Base-by-base conservation (phyloP, 2,329 filamentous ascomycete genomes). In the Bimuria novae-zelandiae region DNA sequence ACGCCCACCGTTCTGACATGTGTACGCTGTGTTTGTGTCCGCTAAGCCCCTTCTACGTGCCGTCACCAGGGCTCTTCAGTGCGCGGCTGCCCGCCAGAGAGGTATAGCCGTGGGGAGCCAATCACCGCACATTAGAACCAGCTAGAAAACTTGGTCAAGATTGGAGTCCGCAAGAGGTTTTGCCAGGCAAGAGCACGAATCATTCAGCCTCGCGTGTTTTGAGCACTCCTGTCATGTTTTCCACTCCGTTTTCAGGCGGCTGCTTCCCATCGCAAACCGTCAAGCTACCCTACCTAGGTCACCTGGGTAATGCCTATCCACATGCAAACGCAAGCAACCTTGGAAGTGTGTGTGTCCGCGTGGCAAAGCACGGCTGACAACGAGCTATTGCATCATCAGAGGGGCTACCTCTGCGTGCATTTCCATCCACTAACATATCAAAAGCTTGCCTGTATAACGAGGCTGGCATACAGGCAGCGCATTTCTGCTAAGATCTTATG, bases 101-200 rank as follows among this genome's bases (percentile, higher is more conserved):
- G n/a, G 14, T n/a, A 45, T 52, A 42, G 52, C 55, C 55, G 57
- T 52, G 57, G 57, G 47, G 49, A 50, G 57, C 70, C 68, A 70
- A 70, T 69, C 68, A 68, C 48, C 46, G 49, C 51, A 5, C 39
- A 52, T 44, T 67, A 56, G 67, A 71, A 70, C 60, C 60, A 62
- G 62, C 67, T 69, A 67, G 67, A 71, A 70, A 65, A 61, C 64
- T 59, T 63, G 63, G 57, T 55, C 54, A 36, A 35, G 45, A 33
- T 33, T 32, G 2, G 12, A 45, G 29, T 8, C 29, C 42, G 30
- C 22, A 45, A 25, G 22, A 30, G 25, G 27, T 21, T n/a, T n/a
- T 19, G 14, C 25, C 25, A 43, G 42, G 12, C 29, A 19, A n/a
- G 19, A 33, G 14, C 42, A 23, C 42, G 42, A 45, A 45, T 69